Conservation (phyloP, 176 grass and related monocot species). For the Pharus latifolius region DNA sequence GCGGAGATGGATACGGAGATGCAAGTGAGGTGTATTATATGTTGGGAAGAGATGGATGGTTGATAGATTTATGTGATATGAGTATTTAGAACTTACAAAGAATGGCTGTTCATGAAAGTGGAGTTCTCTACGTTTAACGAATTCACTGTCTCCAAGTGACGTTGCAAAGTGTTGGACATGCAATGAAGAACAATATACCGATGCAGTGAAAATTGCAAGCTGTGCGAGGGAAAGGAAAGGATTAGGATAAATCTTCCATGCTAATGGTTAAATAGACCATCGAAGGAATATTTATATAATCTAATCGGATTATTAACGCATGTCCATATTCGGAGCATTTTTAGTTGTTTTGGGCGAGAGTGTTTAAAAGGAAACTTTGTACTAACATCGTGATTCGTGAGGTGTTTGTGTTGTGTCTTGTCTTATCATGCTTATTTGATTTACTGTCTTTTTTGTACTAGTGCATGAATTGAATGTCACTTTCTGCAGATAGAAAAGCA, state of each 20-base stretch:
- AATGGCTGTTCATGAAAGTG: not conserved
- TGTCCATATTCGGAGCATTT: not conserved
- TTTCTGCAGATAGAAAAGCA: slow-evolving; percentile 49
- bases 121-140: not conserved
- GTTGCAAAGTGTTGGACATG: not conserved
- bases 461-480: slow-evolving; percentile 31
- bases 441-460: slow-evolving; percentile 3
- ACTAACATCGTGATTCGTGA: not conserved
- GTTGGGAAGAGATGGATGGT: not conserved
- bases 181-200: not conserved
- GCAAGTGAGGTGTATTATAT: not conserved
- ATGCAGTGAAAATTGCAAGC: not conserved
- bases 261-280: not conserved
- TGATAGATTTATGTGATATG: not conserved
- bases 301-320: not conserved
- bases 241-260: not conserved
- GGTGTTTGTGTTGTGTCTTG: not conserved
- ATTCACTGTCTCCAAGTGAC: not conserved
- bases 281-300: not conserved
- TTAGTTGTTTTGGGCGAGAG: not conserved
- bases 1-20: not conserved
- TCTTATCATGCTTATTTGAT: not conserved
- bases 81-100: not conserved
- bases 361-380: not conserved
- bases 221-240: not conserved